Evolutionary conservation across 192 early-diverging fungal species (phyloP).

Genomic region (Linnemannia zychae): DNA sequence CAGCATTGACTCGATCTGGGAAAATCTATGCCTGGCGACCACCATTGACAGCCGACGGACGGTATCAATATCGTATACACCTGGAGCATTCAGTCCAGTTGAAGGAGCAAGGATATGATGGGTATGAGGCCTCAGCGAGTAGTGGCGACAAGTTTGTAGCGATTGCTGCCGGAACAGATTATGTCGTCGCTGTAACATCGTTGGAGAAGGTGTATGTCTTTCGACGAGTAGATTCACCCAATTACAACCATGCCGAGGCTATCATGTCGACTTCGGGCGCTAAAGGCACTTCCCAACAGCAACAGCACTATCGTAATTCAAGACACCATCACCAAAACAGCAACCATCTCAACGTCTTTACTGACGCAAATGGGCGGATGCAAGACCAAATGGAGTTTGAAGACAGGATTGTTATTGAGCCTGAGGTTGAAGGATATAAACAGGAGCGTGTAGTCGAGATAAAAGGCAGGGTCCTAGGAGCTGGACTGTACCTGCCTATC

Average conservation of each 20-base stretch:
- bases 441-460: constrained; percentile 43
- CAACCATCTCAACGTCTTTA: neutral
- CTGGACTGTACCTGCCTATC: constrained; percentile 37
- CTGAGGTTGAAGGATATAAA: constrained; percentile 4
- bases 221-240: constrained; percentile 28
- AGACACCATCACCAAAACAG: constrained; percentile 2
- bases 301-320: neutral
- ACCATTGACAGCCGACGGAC: constrained; percentile 25
- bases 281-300: neutral
- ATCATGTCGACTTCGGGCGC: neutral
- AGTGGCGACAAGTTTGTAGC: constrained; percentile 33
- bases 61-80: constrained; percentile 34
- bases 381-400: constrained; percentile 1
- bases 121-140: constrained; percentile 16
- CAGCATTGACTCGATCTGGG: constrained; percentile 35
- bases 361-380: neutral
- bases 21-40: constrained; percentile 42
- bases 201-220: constrained; percentile 45
- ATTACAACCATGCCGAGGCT: constrained; percentile 8
- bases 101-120: constrained; percentile 16
- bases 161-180: constrained; percentile 42
- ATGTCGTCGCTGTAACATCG: constrained; percentile 28
- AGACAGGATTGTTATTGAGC: constrained; percentile 41
- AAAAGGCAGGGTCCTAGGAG: constrained; percentile 20
- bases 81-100: constrained; percentile 19